A percentile compares a stretch with the other conserved stretches of the same genome.
These are phyloP conservation scores for Eucalyptus viminalis DNA, from an alignment of 345 rosid genomes.

Conservation along the genomic window DNA sequence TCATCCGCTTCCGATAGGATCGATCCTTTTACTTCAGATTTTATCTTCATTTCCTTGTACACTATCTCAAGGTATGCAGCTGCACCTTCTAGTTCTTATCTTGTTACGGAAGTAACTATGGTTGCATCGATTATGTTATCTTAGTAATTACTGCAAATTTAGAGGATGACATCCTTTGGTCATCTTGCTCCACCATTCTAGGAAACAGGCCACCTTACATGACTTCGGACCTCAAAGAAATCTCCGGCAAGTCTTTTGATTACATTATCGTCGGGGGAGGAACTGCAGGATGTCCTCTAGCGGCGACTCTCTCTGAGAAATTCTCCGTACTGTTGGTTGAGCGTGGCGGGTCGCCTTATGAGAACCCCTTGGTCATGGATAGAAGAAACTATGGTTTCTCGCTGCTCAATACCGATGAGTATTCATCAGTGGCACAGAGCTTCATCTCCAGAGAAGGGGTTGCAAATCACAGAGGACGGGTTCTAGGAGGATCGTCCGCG, in stretches of 20 bases:
- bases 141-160: not conserved
- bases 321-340: slow-evolving; percentile 56
- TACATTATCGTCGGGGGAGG: slow-evolving; percentile 68
- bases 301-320: slow-evolving; percentile 50
- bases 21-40: not conserved
- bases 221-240: slow-evolving; percentile 42
- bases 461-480: slow-evolving; percentile 34
- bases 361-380: slow-evolving; percentile 33
- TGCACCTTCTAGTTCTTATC: not conserved
- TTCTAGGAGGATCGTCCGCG: slow-evolving; percentile 63
- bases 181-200: not conserved
- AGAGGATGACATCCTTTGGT: not conserved
- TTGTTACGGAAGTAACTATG: not conserved
- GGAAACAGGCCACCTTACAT: slow-evolving; percentile 36
- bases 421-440: slow-evolving; percentile 46
- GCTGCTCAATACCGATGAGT: slow-evolving; percentile 41
- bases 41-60: not conserved
- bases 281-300: slow-evolving; percentile 60
- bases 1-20: not conserved
- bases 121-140: not conserved
- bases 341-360: slow-evolving; percentile 57
- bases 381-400: slow-evolving; percentile 36
- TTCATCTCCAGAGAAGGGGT: slow-evolving; percentile 51
- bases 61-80: slow-evolving; percentile 11
- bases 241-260: slow-evolving; percentile 62